phyloP scores from a whole-genome alignment of 2,329 filamentous ascomycete genomes.

The Nemania abortiva region DNA sequence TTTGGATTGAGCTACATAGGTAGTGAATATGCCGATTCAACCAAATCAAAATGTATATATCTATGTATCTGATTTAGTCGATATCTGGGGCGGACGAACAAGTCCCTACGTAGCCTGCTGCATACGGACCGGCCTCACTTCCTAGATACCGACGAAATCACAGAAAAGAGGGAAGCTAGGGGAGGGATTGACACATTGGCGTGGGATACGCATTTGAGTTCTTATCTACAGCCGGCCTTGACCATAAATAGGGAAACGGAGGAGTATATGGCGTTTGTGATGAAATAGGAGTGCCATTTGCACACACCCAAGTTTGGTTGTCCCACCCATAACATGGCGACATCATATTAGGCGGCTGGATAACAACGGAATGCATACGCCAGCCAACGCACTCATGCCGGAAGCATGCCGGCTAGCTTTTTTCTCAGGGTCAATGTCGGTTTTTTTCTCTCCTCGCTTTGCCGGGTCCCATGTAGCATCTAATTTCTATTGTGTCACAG shows the following conservation, averaged over 20 bases:
- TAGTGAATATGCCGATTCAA: neutral
- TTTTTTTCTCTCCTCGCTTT: neutral
- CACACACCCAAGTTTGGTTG: constrained; percentile 4
- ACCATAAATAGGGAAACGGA: constrained; percentile 25
- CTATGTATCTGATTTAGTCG: neutral
- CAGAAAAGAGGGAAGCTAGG: neutral
- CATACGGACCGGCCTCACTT: neutral
- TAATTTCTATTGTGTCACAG: neutral
- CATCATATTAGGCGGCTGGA: neutral
- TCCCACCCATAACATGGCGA: neutral
- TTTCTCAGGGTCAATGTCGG: neutral
- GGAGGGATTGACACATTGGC: neutral
- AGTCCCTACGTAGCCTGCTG: neutral
- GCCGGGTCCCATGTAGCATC: neutral
- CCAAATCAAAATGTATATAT: constrained; percentile 7
- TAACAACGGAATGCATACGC: constrained; percentile 4
- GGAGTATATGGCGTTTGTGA: constrained; percentile 32
- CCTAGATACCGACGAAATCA: neutral
- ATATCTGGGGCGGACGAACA: neutral
- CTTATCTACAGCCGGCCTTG: constrained; percentile 28
- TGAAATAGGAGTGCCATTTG: constrained; percentile 19
- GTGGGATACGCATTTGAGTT: constrained; percentile 26
- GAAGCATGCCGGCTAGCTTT: constrained; percentile 2
- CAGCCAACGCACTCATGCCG: neutral
- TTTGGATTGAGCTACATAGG: constrained; percentile 43